A percentile compares a stretch with the other conserved stretches of the same genome.
Conservation (phyloP, 495 filamentous ascomycete genomes). For the Amphirosellinia nigrospora region DNA sequence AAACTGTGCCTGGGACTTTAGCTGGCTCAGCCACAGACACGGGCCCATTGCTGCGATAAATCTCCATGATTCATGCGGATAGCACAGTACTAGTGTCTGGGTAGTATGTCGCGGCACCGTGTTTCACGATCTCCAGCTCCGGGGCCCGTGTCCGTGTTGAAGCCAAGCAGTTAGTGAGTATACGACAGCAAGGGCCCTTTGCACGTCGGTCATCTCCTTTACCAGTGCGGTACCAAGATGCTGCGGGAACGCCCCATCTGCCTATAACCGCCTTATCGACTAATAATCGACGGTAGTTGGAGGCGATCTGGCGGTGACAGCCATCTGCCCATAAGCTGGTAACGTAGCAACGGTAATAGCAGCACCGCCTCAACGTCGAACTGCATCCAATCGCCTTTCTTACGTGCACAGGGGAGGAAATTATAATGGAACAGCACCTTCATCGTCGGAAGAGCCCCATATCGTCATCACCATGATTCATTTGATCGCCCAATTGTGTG, state of each 20-base stretch:
- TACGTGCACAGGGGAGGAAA: constrained; percentile 1
- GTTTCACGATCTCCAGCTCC: constrained; percentile 13
- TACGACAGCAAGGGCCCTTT: constrained; percentile 10
- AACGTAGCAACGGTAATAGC: constrained; percentile 22
- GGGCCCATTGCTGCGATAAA: background rate
- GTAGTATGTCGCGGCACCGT: constrained; percentile 11
- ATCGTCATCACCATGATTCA: constrained; percentile 23
- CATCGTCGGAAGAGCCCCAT: constrained; percentile 5
- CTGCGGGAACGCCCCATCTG: constrained; percentile 15
- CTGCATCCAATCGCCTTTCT: constrained; percentile 18
- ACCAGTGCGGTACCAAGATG: background rate
- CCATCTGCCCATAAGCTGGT: constrained; percentile 19
- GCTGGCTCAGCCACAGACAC: constrained; percentile 15
- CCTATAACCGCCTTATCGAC: constrained; percentile 19
- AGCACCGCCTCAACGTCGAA: constrained; percentile 25
- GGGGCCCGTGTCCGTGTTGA: background rate
- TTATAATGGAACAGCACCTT: background rate
- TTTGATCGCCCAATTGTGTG: background rate
- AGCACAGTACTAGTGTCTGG: background rate
- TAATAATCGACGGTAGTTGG: constrained; percentile 15
- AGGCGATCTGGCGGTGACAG: constrained; percentile 30
- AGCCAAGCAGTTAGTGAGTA: background rate
- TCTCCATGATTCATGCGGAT: background rate
- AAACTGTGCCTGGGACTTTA: background rate
- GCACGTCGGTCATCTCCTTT: constrained; percentile 22